Evolutionary conservation across 306 rosid species (phyloP).

Genomic region (Adenanthera pavonina): DNA sequence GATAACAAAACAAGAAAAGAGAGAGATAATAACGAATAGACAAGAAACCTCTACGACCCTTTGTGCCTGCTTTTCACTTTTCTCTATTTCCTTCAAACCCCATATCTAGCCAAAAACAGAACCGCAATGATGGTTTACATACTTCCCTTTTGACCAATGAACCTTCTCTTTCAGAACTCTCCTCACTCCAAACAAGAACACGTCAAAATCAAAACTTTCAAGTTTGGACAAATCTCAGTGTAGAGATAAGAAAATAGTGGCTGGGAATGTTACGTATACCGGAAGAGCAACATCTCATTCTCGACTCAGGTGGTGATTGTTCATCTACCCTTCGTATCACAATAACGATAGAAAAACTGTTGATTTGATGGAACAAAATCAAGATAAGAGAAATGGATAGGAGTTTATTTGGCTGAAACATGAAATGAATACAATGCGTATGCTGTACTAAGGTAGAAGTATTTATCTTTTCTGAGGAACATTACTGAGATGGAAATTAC

Average conservation of each 20-base stretch:
- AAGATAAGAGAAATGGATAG: background rate
- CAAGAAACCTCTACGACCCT: constrained; percentile 74
- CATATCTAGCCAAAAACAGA: constrained; percentile 57
- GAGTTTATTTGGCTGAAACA: constrained; percentile 26
- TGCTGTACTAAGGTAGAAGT: background rate
- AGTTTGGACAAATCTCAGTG: background rate
- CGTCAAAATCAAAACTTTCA: background rate
- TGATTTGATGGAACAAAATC: constrained; percentile 37
- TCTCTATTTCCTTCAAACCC: constrained; percentile 57
- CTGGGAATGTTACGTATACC: background rate
- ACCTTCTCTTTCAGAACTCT: constrained; percentile 46
- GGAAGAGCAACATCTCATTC: background rate
- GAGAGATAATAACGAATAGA: constrained; percentile 17
- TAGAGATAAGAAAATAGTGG: background rate
- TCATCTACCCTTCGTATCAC: constrained; percentile 59
- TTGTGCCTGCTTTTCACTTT: constrained; percentile 55
- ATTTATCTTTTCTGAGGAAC: background rate
- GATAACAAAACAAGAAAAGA: constrained; percentile 34
- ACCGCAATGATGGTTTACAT: constrained; percentile 37
- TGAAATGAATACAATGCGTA: constrained; percentile 3
- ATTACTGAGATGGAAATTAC: background rate
- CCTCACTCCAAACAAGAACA: constrained; percentile 3
- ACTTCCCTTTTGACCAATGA: constrained; percentile 60
- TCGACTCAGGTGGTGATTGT: constrained; percentile 45
- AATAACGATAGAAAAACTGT: background rate